A percentile compares a stretch with the other conserved stretches of the same genome.
These are phyloP conservation scores for Rosa chinensis DNA, from an alignment of 306 rosid genomes.

Conservation along the genomic window DNA sequence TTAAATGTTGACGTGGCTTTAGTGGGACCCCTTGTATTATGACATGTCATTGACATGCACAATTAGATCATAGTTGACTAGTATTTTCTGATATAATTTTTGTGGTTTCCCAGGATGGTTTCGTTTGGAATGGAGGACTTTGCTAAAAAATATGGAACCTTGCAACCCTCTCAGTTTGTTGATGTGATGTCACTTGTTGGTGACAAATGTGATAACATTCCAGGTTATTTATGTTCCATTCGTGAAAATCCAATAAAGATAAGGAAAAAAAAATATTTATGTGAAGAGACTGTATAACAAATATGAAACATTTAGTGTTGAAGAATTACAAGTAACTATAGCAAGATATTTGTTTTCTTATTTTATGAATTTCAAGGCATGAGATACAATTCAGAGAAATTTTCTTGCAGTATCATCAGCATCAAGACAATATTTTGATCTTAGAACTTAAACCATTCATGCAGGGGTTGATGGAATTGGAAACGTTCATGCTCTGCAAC, in stretches of 20 bases:
- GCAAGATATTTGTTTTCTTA: not conserved
- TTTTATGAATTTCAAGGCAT: not conserved
- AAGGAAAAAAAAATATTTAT: not conserved
- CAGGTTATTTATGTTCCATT: conserved; percentile 57
- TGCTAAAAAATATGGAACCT: conserved; percentile 62
- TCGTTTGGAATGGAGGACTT: conserved; percentile 95
- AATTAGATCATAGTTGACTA: not conserved
- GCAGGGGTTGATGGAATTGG: conserved; percentile 97
- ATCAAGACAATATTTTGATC: not conserved
- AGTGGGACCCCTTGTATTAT: not conserved
- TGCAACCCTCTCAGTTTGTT: conserved; percentile 90
- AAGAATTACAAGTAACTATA: not conserved
- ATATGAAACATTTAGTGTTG: not conserved
- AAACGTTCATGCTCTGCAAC: conserved; percentile 77
- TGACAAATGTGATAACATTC: conserved; percentile 88
- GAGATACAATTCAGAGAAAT: not conserved
- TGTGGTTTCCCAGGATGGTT: conserved; percentile 61
- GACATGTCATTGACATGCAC: not conserved
- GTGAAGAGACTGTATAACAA: too few species aligned
- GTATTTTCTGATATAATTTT: conserved; percentile 19
- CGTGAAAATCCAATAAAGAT: not conserved
- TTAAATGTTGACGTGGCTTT: too few species aligned
- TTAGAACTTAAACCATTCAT: conserved; percentile 6
- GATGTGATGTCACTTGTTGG: conserved; percentile 86
- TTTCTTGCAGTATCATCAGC: not conserved